phyloP scores from a whole-genome alignment of 768 basidiomycete genomes.

The Boletus vinaceobasis region DNA sequence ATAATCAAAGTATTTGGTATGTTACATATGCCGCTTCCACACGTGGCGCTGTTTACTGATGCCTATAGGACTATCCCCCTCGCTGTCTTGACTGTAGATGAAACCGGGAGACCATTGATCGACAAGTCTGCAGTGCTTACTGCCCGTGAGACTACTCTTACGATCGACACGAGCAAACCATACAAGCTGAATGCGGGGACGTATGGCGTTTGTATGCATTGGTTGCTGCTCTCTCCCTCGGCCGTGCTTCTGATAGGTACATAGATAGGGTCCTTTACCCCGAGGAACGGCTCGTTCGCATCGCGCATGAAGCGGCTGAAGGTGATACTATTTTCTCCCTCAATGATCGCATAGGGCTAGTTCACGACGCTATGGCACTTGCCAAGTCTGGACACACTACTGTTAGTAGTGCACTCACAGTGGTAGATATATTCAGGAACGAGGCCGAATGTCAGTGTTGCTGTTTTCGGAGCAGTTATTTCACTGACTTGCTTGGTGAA shows the following conservation, averaged over 20 bases:
- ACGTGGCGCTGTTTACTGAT: not conserved
- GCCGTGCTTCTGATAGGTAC: not conserved
- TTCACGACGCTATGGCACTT: slow-evolving; percentile 78
- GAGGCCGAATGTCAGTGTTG: slow-evolving; percentile 71
- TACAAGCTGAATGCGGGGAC: slow-evolving; percentile 94
- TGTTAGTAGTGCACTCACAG: slow-evolving; percentile 71
- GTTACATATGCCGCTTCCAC: not conserved
- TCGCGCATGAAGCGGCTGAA: slow-evolving; percentile 78
- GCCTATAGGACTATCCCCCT: slow-evolving; percentile 73
- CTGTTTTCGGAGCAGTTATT: not conserved
- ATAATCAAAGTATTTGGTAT: slow-evolving; percentile 88
- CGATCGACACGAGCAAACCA: slow-evolving; percentile 67
- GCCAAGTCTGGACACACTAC: slow-evolving; percentile 76
- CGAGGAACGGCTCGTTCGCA: slow-evolving; percentile 69
- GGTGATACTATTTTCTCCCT: slow-evolving; percentile 63
- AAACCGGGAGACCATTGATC: slow-evolving; percentile 52
- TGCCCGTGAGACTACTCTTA: slow-evolving; percentile 62
- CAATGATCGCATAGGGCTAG: slow-evolving; percentile 86
- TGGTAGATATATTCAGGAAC: slow-evolving; percentile 63
- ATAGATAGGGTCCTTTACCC: slow-evolving; percentile 85
- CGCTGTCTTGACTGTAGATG: slow-evolving; percentile 60
- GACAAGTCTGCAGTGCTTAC: slow-evolving; percentile 64
- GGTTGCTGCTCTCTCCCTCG: not conserved
- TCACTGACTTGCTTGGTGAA: slow-evolving; percentile 1
- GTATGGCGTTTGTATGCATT: slow-evolving; percentile 76